phyloP scores from a whole-genome alignment of 1,139 yeast genomes.

The Kodamaea plutei region DNA sequence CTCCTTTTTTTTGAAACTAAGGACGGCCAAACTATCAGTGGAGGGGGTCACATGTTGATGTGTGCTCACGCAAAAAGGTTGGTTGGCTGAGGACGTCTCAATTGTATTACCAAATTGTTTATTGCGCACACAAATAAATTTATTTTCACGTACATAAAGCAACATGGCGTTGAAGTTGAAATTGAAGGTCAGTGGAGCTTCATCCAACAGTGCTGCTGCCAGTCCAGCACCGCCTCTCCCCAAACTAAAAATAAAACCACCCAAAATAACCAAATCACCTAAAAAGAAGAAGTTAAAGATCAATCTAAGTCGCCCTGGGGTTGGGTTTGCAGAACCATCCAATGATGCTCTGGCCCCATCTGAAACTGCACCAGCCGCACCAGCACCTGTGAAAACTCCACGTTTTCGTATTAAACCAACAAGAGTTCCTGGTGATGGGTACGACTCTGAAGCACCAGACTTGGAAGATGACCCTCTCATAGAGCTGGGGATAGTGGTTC shows the following conservation, averaged over 20 bases:
- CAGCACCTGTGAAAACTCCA: constrained; percentile 29
- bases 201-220: constrained; percentile 1
- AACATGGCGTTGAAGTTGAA: constrained; percentile 22
- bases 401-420: constrained; percentile 78
- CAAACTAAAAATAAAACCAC: constrained; percentile 18
- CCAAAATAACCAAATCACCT: constrained; percentile 3
- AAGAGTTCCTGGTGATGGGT: constrained; percentile 88
- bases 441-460: constrained; percentile 96
- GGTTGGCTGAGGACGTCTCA: too few species aligned
- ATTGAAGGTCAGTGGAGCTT: constrained; percentile 16
- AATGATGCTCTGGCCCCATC: constrained; percentile 3
- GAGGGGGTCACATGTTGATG: too few species aligned
- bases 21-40: too few species aligned
- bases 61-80: too few species aligned
- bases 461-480: constrained; percentile 90
- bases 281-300: constrained; percentile 21
- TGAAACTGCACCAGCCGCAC: constrained; percentile 5
- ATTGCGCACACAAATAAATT: too few species aligned
- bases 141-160: too few species aligned
- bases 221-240: constrained; percentile 11
- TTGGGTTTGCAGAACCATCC: constrained; percentile 7
- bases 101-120: too few species aligned
- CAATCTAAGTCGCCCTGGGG: constrained; percentile 12
- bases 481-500: constrained; percentile 77
- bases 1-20: too few species aligned